phyloP scores from a whole-genome alignment of 495 filamentous ascomycete genomes.

The Bryoglossum gracile region DNA sequence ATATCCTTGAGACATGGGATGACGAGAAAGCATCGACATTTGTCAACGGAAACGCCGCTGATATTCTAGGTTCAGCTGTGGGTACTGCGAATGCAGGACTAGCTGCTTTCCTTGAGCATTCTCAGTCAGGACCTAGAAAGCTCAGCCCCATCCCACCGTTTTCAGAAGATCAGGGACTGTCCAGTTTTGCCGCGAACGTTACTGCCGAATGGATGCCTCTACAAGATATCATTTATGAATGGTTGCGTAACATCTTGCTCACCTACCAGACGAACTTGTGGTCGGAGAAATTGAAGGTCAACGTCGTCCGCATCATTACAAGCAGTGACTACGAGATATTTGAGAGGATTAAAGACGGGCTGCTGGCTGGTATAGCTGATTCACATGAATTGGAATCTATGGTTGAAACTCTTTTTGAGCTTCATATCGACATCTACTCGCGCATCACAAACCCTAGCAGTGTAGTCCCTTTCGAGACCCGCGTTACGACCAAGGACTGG shows the following conservation, averaged over 20 bases:
- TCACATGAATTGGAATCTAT: slow-evolving; percentile 39
- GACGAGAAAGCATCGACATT: slow-evolving; percentile 50
- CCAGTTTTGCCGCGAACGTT: slow-evolving; percentile 44
- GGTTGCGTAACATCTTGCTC: slow-evolving; percentile 51
- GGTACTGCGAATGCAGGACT: slow-evolving; percentile 32
- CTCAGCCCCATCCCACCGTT: slow-evolving; percentile 43
- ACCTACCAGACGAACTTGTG: slow-evolving; percentile 61
- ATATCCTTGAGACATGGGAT: slow-evolving; percentile 50
- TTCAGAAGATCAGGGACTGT: slow-evolving; percentile 48
- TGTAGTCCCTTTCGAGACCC: slow-evolving; percentile 51
- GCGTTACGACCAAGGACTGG: slow-evolving; percentile 57
- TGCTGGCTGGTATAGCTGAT: slow-evolving; percentile 22
- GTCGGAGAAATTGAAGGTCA: slow-evolving; percentile 64
- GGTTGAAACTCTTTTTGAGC: slow-evolving; percentile 73
- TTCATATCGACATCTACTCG: slow-evolving; percentile 81
- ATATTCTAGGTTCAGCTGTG: slow-evolving; percentile 21
- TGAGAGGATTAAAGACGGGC: slow-evolving; percentile 39
- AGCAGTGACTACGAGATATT: slow-evolving; percentile 63
- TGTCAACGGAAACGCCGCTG: slow-evolving; percentile 45
- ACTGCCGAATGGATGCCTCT: slow-evolving; percentile 52
- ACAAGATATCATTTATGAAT: slow-evolving; percentile 57
- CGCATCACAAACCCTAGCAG: slow-evolving; percentile 68
- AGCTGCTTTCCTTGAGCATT: slow-evolving; percentile 72
- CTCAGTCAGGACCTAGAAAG: slow-evolving; percentile 54
- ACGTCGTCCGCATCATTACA: slow-evolving; percentile 59